A percentile compares a stretch with the other conserved stretches of the same genome.
Evolutionary conservation across 768 basidiomycete genomes (phyloP).

Genomic region (Lyophyllum atratum): DNA sequence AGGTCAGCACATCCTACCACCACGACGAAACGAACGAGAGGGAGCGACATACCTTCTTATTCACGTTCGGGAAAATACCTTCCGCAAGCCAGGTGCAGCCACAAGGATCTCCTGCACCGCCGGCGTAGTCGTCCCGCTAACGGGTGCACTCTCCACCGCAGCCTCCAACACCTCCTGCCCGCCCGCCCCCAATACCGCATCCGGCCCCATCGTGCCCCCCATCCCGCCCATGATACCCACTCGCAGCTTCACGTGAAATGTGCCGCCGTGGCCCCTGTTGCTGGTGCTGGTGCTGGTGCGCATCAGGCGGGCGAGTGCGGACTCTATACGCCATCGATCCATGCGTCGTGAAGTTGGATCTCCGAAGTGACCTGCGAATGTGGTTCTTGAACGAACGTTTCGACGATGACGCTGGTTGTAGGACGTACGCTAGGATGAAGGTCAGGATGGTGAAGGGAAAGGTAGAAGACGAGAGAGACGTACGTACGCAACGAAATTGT

Average conservation of each 20-base stretch:
- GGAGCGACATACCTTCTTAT: constrained; percentile 77
- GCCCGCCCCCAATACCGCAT: constrained; percentile 36
- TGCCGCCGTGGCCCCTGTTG: constrained; percentile 20
- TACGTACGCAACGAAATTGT: too few relatives aligned
- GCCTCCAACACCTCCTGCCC: constrained; percentile 11
- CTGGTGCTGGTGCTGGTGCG: too few relatives aligned
- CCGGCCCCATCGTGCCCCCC: constrained; percentile 39
- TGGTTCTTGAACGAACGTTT: too few relatives aligned
- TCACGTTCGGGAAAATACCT: constrained; percentile 90
- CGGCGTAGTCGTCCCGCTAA: constrained; percentile 13
- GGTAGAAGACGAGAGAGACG: too few relatives aligned
- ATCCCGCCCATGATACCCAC: constrained; percentile 21
- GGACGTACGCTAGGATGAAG: too few relatives aligned
- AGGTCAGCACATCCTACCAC: neutral
- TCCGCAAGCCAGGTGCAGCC: constrained; percentile 64
- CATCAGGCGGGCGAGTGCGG: constrained; percentile 46
- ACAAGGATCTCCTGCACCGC: constrained; percentile 17
- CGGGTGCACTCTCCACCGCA: constrained; percentile 35
- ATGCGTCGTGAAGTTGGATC: constrained; percentile 83
- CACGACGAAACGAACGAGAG: neutral
- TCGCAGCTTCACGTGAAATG: constrained; percentile 31
- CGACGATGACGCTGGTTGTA: too few relatives aligned
- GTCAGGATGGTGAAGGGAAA: too few relatives aligned
- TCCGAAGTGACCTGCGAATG: too few relatives aligned
- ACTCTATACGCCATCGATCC: constrained; percentile 58